These are phyloP conservation scores for Blastobotrys persicus DNA, from an alignment of 1,139 yeast species.

Conservation along the genomic window DNA sequence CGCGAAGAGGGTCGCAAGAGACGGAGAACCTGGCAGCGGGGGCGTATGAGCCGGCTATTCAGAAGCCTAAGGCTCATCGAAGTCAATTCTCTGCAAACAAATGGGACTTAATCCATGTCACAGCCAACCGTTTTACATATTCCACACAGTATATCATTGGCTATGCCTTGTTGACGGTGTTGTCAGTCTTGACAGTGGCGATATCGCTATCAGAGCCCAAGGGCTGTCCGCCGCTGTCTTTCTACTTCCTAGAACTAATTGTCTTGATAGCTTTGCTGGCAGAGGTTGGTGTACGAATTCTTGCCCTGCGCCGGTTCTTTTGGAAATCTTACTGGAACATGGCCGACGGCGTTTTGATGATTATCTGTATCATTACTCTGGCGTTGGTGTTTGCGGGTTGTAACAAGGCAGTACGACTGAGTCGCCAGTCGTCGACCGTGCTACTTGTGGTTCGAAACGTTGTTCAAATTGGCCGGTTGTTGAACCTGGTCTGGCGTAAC, in stretches of 20 bases:
- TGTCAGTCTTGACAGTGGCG: conserved; percentile 21
- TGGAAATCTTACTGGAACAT: conserved; percentile 25
- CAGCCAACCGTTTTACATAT: conserved; percentile 24
- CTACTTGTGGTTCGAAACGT: conserved; percentile 22
- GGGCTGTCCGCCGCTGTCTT: conserved; percentile 23
- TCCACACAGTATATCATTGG: conserved; percentile 23
- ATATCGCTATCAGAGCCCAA: conserved; percentile 22
- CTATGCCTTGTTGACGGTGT: conserved; percentile 19
- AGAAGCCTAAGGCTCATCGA: background rate
- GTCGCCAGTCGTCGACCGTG: conserved; percentile 22
- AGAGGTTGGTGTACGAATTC: conserved; percentile 21
- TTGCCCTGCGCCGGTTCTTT: conserved; percentile 20
- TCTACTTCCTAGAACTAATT: conserved; percentile 20
- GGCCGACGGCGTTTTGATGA: conserved; percentile 21
- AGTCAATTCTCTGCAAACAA: conserved; percentile 21
- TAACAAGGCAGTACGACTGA: conserved; percentile 19
- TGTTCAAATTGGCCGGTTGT: conserved; percentile 21
- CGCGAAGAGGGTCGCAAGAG: background rate
- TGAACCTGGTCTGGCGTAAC: conserved; percentile 22
- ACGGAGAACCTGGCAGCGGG: background rate
- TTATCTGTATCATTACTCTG: conserved; percentile 20
- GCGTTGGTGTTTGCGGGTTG: conserved; percentile 26
- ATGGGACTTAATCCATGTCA: conserved; percentile 20
- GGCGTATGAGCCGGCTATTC: background rate
- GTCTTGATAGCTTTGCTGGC: conserved; percentile 21